These are phyloP conservation scores for Bipolaris victoriae DNA, from an alignment of 2,329 filamentous ascomycete genomes.

Conservation along the genomic window DNA sequence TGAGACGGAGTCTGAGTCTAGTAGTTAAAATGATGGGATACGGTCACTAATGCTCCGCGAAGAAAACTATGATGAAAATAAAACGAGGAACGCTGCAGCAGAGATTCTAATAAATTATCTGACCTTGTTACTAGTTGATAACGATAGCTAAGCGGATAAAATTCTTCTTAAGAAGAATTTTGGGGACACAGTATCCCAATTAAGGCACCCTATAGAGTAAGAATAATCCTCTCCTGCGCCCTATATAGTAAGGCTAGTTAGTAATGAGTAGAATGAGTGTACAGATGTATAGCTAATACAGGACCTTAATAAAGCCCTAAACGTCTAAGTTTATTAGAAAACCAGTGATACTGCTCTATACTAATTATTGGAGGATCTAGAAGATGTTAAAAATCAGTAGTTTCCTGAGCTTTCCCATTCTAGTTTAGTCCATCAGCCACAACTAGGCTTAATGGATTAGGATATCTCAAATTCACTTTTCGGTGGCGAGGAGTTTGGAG, in stretches of 20 bases:
- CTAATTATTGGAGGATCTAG: background rate
- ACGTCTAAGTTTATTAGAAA: background rate
- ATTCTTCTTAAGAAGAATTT: background rate
- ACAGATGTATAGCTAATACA: background rate
- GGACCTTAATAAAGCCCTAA: background rate
- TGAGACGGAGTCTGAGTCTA: slow-evolving; percentile 2
- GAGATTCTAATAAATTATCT: background rate
- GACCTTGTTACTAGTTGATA: background rate
- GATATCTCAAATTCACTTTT: background rate
- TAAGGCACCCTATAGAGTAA: background rate
- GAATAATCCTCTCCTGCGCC: background rate
- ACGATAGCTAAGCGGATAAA: background rate
- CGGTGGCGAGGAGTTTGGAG: too few species aligned
- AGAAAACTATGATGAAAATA: too few species aligned
- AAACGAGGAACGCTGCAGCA: too few species aligned
- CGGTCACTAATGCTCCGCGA: background rate
- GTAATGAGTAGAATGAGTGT: background rate
- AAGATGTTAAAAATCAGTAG: background rate
- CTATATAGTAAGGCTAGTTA: background rate
- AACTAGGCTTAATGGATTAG: background rate
- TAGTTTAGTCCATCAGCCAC: background rate
- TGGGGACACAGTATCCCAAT: background rate
- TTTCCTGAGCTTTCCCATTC: background rate
- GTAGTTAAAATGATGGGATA: background rate
- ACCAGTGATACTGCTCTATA: background rate